A percentile compares a stretch with the other conserved stretches of the same genome.
These are phyloP conservation scores for Globisporangium abappressorium DNA, from an alignment of 352 stramenopile species.

Conservation along the genomic window DNA sequence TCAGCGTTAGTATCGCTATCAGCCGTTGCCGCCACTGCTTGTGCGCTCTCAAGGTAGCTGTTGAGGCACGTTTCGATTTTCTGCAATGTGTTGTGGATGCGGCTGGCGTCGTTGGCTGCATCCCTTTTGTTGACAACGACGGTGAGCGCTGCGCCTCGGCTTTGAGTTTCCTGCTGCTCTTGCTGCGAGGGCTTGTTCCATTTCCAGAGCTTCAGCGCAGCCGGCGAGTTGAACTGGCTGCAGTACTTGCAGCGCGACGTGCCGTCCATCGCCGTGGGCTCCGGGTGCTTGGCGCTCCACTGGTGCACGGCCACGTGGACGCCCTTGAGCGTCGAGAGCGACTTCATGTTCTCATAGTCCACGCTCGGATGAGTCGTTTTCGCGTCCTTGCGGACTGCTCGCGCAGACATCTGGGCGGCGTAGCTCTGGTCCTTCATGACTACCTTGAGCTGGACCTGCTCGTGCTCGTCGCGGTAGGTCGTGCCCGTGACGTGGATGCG, in stretches of 20 bases:
- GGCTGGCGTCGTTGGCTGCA: background rate
- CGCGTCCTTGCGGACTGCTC: slow-evolving; percentile 11
- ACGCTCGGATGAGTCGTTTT: slow-evolving; percentile 8
- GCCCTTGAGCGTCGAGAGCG: slow-evolving; percentile 12
- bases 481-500: slow-evolving; percentile 7
- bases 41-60: slow-evolving; percentile 15
- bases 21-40: background rate
- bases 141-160: slow-evolving; percentile 4
- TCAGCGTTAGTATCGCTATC: background rate
- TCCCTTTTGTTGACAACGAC: slow-evolving; percentile 11
- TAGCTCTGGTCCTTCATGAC: slow-evolving; percentile 9
- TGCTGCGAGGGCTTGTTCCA: slow-evolving; percentile 3
- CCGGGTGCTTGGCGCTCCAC: slow-evolving; percentile 15
- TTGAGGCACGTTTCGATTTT: slow-evolving; percentile 16
- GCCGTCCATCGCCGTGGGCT: background rate
- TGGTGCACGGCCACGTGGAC: slow-evolving; percentile 15
- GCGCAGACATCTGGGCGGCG: slow-evolving; percentile 2
- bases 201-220: slow-evolving; percentile 14
- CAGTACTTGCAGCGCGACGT: slow-evolving; percentile 14
- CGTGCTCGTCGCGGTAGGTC: slow-evolving; percentile 13
- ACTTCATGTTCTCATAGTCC: slow-evolving; percentile 12
- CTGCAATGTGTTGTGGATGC: background rate
- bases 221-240: slow-evolving; percentile 13
- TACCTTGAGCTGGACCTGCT: slow-evolving; percentile 15
- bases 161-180: background rate